Percentiles rank a stretch among this genome's conserved stretches.
These are phyloP conservation scores for Gracilaria domingensis DNA, from an alignment of 23 red algal genomes.

Conservation along the genomic window DNA sequence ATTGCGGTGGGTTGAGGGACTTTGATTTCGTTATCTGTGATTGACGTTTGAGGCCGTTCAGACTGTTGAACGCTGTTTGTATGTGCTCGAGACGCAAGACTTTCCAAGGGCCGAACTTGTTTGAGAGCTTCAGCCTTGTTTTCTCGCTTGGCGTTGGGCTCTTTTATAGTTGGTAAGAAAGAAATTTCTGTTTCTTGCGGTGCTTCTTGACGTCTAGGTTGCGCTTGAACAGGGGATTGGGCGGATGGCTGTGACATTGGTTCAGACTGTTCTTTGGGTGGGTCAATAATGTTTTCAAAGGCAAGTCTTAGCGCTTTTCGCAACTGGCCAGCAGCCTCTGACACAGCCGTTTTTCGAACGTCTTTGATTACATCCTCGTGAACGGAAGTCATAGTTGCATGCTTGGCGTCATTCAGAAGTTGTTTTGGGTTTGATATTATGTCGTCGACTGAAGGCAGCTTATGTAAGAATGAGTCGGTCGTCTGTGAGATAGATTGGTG, in stretches of 20 bases:
- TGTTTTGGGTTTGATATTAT: conserved; percentile 1
- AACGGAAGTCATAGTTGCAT: conserved; percentile 25
- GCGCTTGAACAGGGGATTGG: background rate
- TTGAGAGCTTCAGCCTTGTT: background rate
- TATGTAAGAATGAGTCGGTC: conserved; percentile 9
- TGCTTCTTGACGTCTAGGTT: background rate
- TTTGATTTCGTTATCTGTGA: background rate
- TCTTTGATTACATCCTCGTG: conserved; percentile 17
- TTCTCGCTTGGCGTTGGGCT: background rate
- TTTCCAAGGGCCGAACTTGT: background rate
- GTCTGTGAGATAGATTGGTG: conserved; percentile 19
- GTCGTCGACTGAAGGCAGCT: background rate
- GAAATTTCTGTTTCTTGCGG: too few relatives aligned
- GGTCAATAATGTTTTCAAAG: background rate
- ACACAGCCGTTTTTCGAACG: conserved; percentile 19
- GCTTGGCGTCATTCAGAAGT: conserved; percentile 5
- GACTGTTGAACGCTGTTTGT: background rate
- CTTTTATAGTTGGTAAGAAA: too few relatives aligned
- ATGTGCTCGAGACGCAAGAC: background rate
- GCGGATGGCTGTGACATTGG: background rate
- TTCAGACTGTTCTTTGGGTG: conserved; percentile 1
- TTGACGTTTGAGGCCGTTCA: background rate
- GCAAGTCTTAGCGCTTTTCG: background rate
- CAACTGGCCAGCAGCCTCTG: background rate
- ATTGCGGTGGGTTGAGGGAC: background rate